Conservation (phyloP, 352 stramenopile species). For the Globisporangium ultimum region DNA sequence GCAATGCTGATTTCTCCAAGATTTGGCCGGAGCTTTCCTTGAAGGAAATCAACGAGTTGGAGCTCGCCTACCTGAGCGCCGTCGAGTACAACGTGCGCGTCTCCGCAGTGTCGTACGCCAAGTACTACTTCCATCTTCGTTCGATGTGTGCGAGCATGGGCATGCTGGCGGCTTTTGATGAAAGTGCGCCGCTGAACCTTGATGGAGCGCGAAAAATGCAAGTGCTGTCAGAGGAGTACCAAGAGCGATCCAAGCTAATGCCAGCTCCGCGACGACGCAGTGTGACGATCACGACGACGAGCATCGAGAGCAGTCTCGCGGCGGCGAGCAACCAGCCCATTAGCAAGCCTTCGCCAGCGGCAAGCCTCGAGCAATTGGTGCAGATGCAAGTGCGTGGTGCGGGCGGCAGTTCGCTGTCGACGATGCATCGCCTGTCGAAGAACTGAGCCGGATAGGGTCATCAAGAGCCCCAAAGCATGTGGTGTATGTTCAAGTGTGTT, state of each 20-base stretch:
- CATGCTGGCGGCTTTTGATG: conserved; percentile 67
- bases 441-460: neutral
- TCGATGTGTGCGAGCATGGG: conserved; percentile 92
- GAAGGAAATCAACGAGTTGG: conserved; percentile 94
- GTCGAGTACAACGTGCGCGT: conserved; percentile 90
- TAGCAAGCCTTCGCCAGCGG: conserved; percentile 53
- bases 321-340: conserved; percentile 11
- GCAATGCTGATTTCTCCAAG: conserved; percentile 96
- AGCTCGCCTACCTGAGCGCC: conserved; percentile 89
- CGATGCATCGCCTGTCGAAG: conserved; percentile 53
- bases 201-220: conserved; percentile 86
- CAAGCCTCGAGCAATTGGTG: conserved; percentile 80
- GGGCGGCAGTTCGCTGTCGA: conserved; percentile 36
- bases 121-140: conserved; percentile 97
- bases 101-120: conserved; percentile 83
- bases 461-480: neutral
- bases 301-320: conserved; percentile 25
- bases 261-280: conserved; percentile 66
- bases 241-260: conserved; percentile 78
- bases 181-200: conserved; percentile 74
- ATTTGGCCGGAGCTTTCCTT: conserved; percentile 90
- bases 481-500: neutral
- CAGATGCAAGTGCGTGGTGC: conserved; percentile 79
- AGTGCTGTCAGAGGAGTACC: conserved; percentile 84
- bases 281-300: conserved; percentile 72